Evolutionary conservation across 1,139 yeast genomes (phyloP), one percentile per base, ranked within the genome.

Genomic region (Oligophagozyma castellii): DNA sequence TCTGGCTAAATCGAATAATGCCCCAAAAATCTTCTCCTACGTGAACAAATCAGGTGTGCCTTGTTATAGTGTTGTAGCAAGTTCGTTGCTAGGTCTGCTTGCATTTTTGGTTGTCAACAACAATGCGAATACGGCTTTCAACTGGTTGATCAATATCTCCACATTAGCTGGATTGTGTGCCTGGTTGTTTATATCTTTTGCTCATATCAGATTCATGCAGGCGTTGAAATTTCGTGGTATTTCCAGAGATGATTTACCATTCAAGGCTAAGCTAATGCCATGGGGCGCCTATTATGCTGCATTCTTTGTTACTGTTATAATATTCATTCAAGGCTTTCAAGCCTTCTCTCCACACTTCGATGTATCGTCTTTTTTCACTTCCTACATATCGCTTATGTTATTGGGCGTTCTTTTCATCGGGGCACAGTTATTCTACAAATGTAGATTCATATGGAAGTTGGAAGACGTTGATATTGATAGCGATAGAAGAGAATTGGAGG

Each of bases 141-240:
- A 65, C 46, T 84, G 93, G 84, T 68, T 84, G 42, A 69, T 83
- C 39, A 81, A 81, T 56, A 74, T 86, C 39, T 70, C 84, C 16
- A 78, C 86, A 6, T 71, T 77, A 28, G 74, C 84, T 15, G 86
- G 86, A 30, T 59, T 77, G 40, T 71, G 77, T 32, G 69, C 79
- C 4, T 76, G 84, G 84, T 67, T 73, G 30, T 70, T 73, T 57
- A 75, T 76, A 37, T 62, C 73, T 19, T 55, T 67, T 29, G 59
- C 78, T 8, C 84, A 75, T 51, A 59, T 76, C 35, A 63, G 80
- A 51, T 75, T 74, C 55, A 73, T 73, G 73, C 51, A 56, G 22
- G 65, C 72, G 27, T 59, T 76, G 44, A 67, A 63, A 42, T 48
- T 53, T 16, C 67, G 79, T 54, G 69, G 70, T 29, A 73, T 75